phyloP scores from a whole-genome alignment of 2,329 filamentous ascomycete genomes.

The Paraphoma sp. region DNA sequence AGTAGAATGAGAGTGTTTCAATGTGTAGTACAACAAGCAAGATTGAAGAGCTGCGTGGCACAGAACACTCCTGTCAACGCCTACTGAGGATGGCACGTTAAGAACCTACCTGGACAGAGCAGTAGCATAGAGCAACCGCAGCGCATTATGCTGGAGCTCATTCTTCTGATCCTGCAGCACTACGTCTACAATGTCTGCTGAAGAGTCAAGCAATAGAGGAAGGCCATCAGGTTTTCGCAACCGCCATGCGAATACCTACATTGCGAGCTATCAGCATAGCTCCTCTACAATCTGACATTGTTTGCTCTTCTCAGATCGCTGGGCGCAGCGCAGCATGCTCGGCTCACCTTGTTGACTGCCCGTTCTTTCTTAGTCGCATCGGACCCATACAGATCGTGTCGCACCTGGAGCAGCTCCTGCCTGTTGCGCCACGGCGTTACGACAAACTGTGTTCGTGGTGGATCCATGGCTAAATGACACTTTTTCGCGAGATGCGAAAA shows the following conservation, averaged over 20 bases:
- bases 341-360: slow-evolving; percentile 49
- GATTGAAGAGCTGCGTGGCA: no score
- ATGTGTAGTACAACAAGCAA: no score
- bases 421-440: slow-evolving; percentile 76
- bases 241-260: slow-evolving; percentile 44
- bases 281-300: not conserved
- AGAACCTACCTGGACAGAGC: slow-evolving; percentile 71
- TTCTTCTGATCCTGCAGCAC: slow-evolving; percentile 66
- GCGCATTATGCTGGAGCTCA: slow-evolving; percentile 62
- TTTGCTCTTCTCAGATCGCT: not conserved
- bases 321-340: not conserved
- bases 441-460: slow-evolving; percentile 56
- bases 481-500: not conserved
- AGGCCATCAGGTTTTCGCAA: slow-evolving; percentile 48
- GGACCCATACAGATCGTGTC: slow-evolving; percentile 67
- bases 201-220: slow-evolving; percentile 81
- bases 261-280: slow-evolving; percentile 21
- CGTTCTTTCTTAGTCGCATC: slow-evolving; percentile 36
- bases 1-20: no score
- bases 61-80: not conserved
- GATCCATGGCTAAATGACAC: slow-evolving; percentile 17
- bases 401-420: slow-evolving; percentile 69
- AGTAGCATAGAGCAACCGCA: slow-evolving; percentile 73
- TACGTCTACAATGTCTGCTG: slow-evolving; percentile 74
- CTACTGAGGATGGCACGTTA: not conserved